Evolutionary conservation across 768 basidiomycete genomes (phyloP).

Genomic region (Tulasnella sp.): DNA sequence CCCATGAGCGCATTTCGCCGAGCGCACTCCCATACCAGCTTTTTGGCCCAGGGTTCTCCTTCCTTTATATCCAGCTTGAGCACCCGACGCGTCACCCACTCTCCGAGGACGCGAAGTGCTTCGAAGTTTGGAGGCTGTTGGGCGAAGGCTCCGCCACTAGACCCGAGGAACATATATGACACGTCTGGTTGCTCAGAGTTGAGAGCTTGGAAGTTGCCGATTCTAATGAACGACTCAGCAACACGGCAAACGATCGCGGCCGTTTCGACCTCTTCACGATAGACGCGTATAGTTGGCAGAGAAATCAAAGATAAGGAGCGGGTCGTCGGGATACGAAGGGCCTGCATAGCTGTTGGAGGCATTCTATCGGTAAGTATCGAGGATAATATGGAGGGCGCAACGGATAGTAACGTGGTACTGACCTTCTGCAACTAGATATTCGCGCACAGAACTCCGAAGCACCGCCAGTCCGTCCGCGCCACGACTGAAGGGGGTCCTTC

Average conservation of each 20-base stretch:
- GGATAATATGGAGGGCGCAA: background rate
- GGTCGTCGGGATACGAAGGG: slow-evolving; percentile 82
- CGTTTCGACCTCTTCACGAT: slow-evolving; percentile 65
- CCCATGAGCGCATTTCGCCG: slow-evolving; percentile 88
- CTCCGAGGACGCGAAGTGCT: slow-evolving; percentile 65
- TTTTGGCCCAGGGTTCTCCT: slow-evolving; percentile 65
- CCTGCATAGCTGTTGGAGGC: slow-evolving; percentile 57
- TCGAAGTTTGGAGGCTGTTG: slow-evolving; percentile 55
- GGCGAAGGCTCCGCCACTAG: slow-evolving; percentile 55
- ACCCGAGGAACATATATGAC: slow-evolving; percentile 51
- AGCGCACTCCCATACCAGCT: slow-evolving; percentile 72
- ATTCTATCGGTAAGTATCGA: background rate
- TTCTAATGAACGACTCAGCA: slow-evolving; percentile 86
- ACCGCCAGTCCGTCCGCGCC: slow-evolving; percentile 94
- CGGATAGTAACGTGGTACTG: slow-evolving; percentile 31
- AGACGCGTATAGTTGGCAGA: slow-evolving; percentile 67
- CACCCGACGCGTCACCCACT: slow-evolving; percentile 67
- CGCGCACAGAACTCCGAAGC: slow-evolving; percentile 87
- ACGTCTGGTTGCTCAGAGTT: slow-evolving; percentile 54
- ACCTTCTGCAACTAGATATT: slow-evolving; percentile 93
- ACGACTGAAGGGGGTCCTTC: slow-evolving; percentile 90
- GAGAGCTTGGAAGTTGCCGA: slow-evolving; percentile 85
- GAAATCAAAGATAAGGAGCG: slow-evolving; percentile 78
- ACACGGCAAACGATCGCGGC: slow-evolving; percentile 75
- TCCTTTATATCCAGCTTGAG: slow-evolving; percentile 44